These are phyloP conservation scores for Drechslerella coelobrocha DNA, from an alignment of 2,329 filamentous ascomycete species.

Conservation along the genomic window DNA sequence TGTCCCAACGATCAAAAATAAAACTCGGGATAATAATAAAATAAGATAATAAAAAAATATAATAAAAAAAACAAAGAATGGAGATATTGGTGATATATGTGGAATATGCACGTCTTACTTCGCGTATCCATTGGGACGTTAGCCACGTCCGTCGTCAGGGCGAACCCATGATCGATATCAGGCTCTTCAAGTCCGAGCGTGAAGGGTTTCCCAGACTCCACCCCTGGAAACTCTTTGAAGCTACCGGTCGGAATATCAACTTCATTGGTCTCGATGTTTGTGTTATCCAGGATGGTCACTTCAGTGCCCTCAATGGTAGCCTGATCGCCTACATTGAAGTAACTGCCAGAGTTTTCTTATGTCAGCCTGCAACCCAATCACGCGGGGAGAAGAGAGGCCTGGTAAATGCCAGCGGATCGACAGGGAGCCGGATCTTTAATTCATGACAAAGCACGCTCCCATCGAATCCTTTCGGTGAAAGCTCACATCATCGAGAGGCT, in stretches of 20 bases:
- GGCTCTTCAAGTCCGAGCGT: conserved; percentile 74
- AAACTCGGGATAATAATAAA: too few relatives aligned
- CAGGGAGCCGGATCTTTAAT: too few relatives aligned
- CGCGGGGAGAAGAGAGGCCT: too few relatives aligned
- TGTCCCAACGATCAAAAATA: too few relatives aligned
- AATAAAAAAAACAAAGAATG: conserved; percentile 1
- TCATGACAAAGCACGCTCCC: too few relatives aligned
- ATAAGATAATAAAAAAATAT: too few relatives aligned
- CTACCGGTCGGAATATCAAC: conserved; percentile 42
- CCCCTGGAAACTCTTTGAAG: conserved; percentile 65
- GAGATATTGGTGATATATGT: too few relatives aligned
- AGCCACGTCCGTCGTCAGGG: conserved; percentile 71
- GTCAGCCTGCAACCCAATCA: conserved; percentile 13
- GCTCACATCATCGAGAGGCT: too few relatives aligned
- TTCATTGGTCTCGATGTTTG: conserved; percentile 44
- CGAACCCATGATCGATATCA: conserved; percentile 88
- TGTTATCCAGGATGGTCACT: conserved; percentile 42
- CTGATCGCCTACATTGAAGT: conserved; percentile 69
- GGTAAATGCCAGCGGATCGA: too few relatives aligned
- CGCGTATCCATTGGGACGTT: conserved; percentile 72
- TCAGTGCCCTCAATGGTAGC: conserved; percentile 69
- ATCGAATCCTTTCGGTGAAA: too few relatives aligned
- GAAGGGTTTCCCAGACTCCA: conserved; percentile 73
- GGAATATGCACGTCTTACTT: too few relatives aligned
- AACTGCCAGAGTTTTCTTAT: conserved; percentile 58